Base-by-base conservation (phyloP, 257 asterid species). In the Salvia splendens region DNA sequence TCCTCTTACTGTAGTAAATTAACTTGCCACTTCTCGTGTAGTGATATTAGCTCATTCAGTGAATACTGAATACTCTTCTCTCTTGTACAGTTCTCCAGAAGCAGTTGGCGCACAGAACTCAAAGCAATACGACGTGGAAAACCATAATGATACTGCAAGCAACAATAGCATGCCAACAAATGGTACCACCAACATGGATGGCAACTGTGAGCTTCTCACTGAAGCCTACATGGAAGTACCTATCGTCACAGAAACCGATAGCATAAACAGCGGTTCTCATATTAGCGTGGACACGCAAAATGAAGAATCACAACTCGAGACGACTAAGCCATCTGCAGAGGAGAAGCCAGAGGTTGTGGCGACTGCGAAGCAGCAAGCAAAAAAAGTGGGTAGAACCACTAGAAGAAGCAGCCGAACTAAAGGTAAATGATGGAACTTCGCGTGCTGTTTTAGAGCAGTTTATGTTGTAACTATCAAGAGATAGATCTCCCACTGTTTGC, bases 161-260 rank as follows among this genome's bases (percentile, higher is more conserved):
- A 17, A 42, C 33, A 75, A 74, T 64, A 64, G 52, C 51, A 45
- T 72, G 42, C 11, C 56, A 12, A 54, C 40, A 32, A 61, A 47
- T 71, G 35, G 55, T 55, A 30, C n/a, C 55, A 20, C 11, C 55
- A 73, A 70, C 5, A 47, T 59, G 16, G 83, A 71, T 54, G 85
- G 73, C 3, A 72, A 47, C n/a, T 69, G 79, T 35, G 77, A 67
- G 63, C 78, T 81, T 65, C 61, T 77, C 33, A 79, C 73, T 3
- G 88, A 87, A 71, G 67, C 85, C n/a, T 61, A 68, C 65, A 58
- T 77, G 61, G 92, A 83, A 65, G 83, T 85, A 36, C 94, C 95
- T 46, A 35, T 69, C 65, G 72, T 60, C 28, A 62, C 80, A n/a
- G 93, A 82, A 69, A 68, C 76, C 5, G 65, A 65, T 28, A 75